Conservation (phyloP, 116 monocot species). For the Zostera marina region DNA sequence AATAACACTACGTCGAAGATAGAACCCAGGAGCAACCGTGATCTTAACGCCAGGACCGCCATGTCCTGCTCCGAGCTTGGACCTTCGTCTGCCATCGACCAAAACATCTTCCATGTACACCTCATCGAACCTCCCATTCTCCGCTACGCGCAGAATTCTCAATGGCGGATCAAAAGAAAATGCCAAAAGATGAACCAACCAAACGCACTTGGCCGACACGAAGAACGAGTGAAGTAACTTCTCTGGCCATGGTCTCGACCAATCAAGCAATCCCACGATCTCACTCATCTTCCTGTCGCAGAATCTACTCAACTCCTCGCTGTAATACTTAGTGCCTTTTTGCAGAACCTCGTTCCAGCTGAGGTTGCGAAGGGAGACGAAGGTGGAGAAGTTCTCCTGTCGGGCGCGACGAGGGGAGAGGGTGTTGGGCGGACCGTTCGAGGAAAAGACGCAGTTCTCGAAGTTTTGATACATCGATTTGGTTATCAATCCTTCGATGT, state of each 20-base stretch:
- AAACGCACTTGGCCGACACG: constrained; percentile 73
- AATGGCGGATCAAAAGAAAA: constrained; percentile 71
- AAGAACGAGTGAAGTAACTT: constrained; percentile 68
- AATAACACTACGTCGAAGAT: constrained; percentile 62
- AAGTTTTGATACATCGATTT: constrained; percentile 64
- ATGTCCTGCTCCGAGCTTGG: constrained; percentile 22
- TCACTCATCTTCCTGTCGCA: constrained; percentile 81
- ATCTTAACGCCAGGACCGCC: constrained; percentile 39
- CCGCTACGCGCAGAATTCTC: constrained; percentile 60
- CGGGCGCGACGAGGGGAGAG: constrained; percentile 56
- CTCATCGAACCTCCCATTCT: constrained; percentile 44
- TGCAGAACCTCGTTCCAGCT: constrained; percentile 80
- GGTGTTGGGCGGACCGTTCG: constrained; percentile 42
- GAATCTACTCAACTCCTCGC: constrained; percentile 69
- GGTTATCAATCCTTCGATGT: constrained; percentile 65
- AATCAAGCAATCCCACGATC: constrained; percentile 39
- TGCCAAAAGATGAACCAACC: constrained; percentile 80
- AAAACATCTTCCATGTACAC: constrained; percentile 77
- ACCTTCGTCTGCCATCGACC: constrained; percentile 3
- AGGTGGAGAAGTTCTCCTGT: constrained; percentile 57
- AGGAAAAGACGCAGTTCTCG: constrained; percentile 68
- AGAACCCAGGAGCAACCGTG: constrained; percentile 92
- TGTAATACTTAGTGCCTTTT: constrained; percentile 63
- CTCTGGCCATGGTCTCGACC: constrained; percentile 74
- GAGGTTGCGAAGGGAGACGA: constrained; percentile 59